phyloP scores from a whole-genome alignment of 2,329 filamentous ascomycete species.

The Microascus cirrosus region DNA sequence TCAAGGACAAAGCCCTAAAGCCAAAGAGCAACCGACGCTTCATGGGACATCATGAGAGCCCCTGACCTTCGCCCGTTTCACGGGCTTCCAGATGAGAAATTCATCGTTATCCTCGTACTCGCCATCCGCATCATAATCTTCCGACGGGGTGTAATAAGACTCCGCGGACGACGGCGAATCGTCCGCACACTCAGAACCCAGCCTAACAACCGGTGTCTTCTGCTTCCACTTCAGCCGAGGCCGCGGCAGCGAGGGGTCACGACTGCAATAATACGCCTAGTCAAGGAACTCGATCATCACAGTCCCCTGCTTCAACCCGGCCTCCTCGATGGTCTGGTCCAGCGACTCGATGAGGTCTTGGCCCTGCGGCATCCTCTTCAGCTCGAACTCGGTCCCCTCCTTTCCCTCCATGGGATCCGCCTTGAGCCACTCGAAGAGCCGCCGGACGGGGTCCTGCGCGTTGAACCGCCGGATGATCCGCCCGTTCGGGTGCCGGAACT shows the following conservation, averaged over 20 bases:
- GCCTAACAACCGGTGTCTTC: neutral
- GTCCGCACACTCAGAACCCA: neutral
- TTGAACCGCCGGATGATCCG: constrained; percentile 81
- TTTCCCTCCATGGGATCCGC: constrained; percentile 74
- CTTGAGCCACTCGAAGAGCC: constrained; percentile 96
- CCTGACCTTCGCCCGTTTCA: neutral
- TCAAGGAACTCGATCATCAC: constrained; percentile 83
- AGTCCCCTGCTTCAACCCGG: constrained; percentile 81
- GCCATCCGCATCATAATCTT: too few species aligned
- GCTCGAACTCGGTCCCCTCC: constrained; percentile 68
- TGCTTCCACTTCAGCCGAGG: neutral
- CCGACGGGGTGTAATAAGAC: neutral
- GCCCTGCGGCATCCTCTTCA: constrained; percentile 68
- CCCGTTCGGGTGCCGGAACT: constrained; percentile 78
- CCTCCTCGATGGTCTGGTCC: constrained; percentile 65
- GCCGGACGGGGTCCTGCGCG: constrained; percentile 62
- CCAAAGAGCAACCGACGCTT: neutral
- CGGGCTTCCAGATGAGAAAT: too few species aligned
- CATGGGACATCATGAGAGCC: neutral
- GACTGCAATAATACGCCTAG: neutral
- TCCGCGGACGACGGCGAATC: neutral
- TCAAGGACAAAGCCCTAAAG: neutral
- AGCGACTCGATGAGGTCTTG: constrained; percentile 72
- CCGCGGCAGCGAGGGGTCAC: neutral
- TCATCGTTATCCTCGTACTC: too few species aligned